phyloP scores from a whole-genome alignment of 768 basidiomycete species.

The Hygrophoropsis aurantiaca region DNA sequence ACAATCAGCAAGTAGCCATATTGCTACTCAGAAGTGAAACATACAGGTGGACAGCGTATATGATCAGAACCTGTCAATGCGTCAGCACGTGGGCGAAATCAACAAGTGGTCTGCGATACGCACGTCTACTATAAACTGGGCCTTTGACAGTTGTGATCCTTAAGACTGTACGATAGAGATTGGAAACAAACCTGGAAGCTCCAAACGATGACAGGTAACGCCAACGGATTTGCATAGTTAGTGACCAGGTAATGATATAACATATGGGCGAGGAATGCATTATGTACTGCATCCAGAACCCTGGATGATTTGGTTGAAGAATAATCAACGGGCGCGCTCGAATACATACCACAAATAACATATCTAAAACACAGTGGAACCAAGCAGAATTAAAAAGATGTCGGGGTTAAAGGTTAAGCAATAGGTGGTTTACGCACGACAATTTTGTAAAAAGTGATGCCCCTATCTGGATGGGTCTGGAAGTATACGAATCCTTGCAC shows the following conservation, averaged over 20 bases:
- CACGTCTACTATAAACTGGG: background rate
- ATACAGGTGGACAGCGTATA: background rate
- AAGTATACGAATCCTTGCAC: slow-evolving; percentile 1
- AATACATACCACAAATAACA: background rate
- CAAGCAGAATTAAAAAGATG: background rate
- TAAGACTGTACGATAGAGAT: background rate
- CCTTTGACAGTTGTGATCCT: background rate
- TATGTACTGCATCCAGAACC: slow-evolving; percentile 35
- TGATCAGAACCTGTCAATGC: background rate
- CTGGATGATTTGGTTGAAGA: slow-evolving; percentile 14
- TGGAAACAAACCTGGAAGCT: background rate
- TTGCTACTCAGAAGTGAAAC: background rate
- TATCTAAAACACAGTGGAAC: no score
- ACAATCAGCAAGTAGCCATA: background rate
- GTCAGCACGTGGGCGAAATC: background rate
- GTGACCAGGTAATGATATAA: slow-evolving; percentile 36
- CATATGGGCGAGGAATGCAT: slow-evolving; percentile 32
- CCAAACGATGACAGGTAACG: slow-evolving; percentile 31
- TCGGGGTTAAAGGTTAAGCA: background rate
- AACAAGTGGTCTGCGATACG: no score
- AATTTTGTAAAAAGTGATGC: background rate
- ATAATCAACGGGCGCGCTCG: background rate
- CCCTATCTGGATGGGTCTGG: slow-evolving; percentile 1
- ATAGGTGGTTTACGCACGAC: background rate
- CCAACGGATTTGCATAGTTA: slow-evolving; percentile 30